Evolutionary conservation across 139 green algal species (phyloP).

Genomic region (Zygnema circumcarinatum): DNA sequence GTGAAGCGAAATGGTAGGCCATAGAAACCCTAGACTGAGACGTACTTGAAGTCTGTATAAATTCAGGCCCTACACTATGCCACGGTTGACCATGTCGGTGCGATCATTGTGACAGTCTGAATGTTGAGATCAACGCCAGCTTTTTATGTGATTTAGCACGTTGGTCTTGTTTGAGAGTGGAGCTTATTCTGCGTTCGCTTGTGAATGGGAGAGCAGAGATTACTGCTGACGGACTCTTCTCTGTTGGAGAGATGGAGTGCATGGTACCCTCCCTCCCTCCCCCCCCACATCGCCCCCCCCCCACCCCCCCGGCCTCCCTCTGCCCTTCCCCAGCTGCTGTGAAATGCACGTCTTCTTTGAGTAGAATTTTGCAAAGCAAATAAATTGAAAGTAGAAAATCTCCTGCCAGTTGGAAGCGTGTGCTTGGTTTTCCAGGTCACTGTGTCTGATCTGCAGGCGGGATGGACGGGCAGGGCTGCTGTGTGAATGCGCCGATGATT

Average conservation of each 20-base stretch:
- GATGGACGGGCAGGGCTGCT: slow-evolving; percentile 72
- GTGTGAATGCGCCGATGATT: slow-evolving; percentile 99
- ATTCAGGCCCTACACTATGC: neutral
- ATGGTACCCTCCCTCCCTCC: too few relatives aligned
- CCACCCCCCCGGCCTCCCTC: too few relatives aligned
- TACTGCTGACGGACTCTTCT: slow-evolving; percentile 92
- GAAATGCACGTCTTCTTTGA: neutral
- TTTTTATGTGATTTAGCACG: too few relatives aligned
- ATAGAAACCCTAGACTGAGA: slow-evolving; percentile 55
- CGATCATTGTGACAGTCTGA: neutral
- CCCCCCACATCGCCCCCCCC: too few relatives aligned
- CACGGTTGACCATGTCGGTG: neutral
- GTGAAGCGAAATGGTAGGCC: slow-evolving; percentile 56
- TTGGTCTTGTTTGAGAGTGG: too few relatives aligned
- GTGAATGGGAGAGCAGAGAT: too few relatives aligned
- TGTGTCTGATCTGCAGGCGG: neutral
- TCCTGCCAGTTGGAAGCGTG: neutral
- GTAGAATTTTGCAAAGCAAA: neutral
- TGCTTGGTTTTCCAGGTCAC: neutral
- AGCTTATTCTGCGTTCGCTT: too few relatives aligned
- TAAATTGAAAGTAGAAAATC: slow-evolving; percentile 5
- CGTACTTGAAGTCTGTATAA: neutral
- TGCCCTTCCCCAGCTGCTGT: too few relatives aligned
- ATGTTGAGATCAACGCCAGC: too few relatives aligned
- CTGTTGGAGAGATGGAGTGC: slow-evolving; percentile 99